Base-by-base conservation (phyloP, 2,329 filamentous ascomycete genomes). In the Plectosphaerella sp. region DNA sequence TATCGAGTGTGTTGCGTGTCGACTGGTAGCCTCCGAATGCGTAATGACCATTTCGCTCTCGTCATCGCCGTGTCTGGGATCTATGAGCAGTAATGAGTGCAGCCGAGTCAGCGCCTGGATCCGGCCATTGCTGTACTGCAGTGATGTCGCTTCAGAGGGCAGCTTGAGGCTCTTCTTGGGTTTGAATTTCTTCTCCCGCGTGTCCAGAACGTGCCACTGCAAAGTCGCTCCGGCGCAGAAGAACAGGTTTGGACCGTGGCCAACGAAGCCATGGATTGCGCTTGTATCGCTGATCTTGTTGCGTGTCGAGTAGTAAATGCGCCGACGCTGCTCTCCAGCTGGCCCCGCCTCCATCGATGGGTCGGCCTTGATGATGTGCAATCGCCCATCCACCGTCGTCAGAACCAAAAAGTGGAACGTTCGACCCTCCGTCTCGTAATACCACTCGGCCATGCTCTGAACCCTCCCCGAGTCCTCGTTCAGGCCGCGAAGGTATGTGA, bases 341-440 rank as follows among this genome's bases (percentile, higher is more conserved):
- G 48, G 16, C 11, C 50, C 53, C 20, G 46, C 53, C 51, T 47
- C 55, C 55, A 45, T 57, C 57, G 15, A 45, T 39, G 6, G 50
- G 46, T 18, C 57, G 54, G 33, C 62, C 47, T 28, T 57, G 52
- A 85, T 72, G 8, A 88, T 73, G 18, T 84, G 61, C 12, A 88
- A 67, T 5, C 75, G 71, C 1, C 83, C 83, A 10, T 69, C 68
- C 33, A 72, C 73, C 0, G 80, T 82, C 4, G 80, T 75, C 11
- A 88, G 76, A 14, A 89, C 73, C 33, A 90, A 72, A 61, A 84
- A 87, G 2, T 79, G 75, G 65, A 86, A 87, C 0, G 68, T 75
- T 51, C 78, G 80, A n/a, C 72, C 74, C 37, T 80, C 74, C 51
- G 80, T 79, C 33, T 72, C 68, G 55, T 80, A 83, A 5, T 73